Evolutionary conservation across 116 monocot genomes (phyloP).

Genomic region (Phalaenopsis hybrid): DNA sequence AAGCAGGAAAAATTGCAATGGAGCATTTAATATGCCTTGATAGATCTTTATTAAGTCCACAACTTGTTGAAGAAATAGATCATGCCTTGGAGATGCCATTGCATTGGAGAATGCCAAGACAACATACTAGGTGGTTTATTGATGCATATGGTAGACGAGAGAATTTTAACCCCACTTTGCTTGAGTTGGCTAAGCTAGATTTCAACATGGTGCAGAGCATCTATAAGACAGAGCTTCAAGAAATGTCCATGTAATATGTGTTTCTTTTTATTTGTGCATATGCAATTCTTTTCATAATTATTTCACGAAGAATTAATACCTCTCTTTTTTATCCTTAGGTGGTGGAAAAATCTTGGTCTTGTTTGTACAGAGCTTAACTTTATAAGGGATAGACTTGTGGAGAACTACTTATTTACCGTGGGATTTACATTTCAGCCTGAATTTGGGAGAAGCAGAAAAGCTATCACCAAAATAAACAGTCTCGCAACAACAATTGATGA

Average conservation of each 20-base stretch:
- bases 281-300: not conserved
- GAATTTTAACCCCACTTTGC: conserved; percentile 4
- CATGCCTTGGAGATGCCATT: too few relatives aligned
- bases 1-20: too few relatives aligned
- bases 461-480: not conserved
- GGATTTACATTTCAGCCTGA: conserved; percentile 14
- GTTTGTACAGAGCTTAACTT: not conserved
- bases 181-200: conserved; percentile 25
- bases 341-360: conserved; percentile 10
- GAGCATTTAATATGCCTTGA: too few relatives aligned
- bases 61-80: too few relatives aligned
- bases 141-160: conserved; percentile 2
- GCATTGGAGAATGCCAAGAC: not conserved
- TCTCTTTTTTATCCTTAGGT: not conserved
- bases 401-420: conserved; percentile 9
- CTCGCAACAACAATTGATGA: conserved; percentile 17
- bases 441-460: conserved; percentile 7
- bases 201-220: conserved; percentile 20
- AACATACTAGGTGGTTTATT: conserved; percentile 18
- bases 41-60: too few relatives aligned
- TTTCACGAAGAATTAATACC: not conserved
- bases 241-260: conserved; percentile 1
- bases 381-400: conserved; percentile 11
- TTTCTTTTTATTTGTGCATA: too few relatives aligned
- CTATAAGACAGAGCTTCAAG: conserved; percentile 18